These are phyloP conservation scores for Phytophthora lateralis DNA, from an alignment of 352 stramenopile species.

Conservation along the genomic window DNA sequence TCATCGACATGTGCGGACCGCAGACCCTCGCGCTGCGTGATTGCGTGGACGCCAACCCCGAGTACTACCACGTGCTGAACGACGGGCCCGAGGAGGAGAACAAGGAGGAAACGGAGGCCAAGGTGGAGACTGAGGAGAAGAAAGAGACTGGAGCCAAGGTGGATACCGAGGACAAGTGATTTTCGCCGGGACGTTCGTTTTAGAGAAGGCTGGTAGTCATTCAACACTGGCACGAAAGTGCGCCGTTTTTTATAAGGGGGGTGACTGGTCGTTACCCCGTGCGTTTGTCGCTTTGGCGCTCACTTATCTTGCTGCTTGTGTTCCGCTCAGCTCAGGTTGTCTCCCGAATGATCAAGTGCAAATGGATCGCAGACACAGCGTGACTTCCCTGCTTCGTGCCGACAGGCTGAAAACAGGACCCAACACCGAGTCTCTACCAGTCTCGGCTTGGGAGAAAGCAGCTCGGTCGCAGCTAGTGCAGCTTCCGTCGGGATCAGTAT, in stretches of 20 bases:
- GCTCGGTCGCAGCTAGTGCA: slow-evolving; percentile 13
- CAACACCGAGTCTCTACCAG: neutral
- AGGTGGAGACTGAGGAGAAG: slow-evolving; percentile 8
- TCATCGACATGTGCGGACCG: slow-evolving; percentile 79
- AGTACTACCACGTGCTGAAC: slow-evolving; percentile 89
- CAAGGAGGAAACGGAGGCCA: slow-evolving; percentile 3
- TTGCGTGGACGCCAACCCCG: slow-evolving; percentile 87
- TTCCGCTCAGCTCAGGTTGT: neutral
- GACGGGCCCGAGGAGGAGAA: slow-evolving; percentile 55
- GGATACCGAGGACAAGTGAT: slow-evolving; percentile 14
- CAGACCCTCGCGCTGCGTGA: slow-evolving; percentile 81
- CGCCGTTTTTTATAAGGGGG: slow-evolving; percentile 24
- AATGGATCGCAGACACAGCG: slow-evolving; percentile 25
- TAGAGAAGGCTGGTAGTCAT: slow-evolving; percentile 27
- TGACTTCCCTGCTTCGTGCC: neutral
- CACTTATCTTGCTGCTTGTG: neutral
- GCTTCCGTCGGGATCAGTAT: slow-evolving; percentile 10
- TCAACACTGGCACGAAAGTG: slow-evolving; percentile 23
- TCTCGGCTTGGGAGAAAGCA: slow-evolving; percentile 14
- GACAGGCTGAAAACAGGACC: slow-evolving; percentile 9
- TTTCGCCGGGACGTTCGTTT: slow-evolving; percentile 10
- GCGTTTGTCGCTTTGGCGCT: neutral
- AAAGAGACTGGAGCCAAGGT: slow-evolving; percentile 2
- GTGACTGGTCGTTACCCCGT: slow-evolving; percentile 28
- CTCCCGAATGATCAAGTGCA: slow-evolving; percentile 8